Percentiles rank a stretch among this genome's conserved stretches.
These are phyloP conservation scores for Neofusicoccum sp. DNA, from an alignment of 2,329 filamentous ascomycete genomes.

Conservation along the genomic window DNA sequence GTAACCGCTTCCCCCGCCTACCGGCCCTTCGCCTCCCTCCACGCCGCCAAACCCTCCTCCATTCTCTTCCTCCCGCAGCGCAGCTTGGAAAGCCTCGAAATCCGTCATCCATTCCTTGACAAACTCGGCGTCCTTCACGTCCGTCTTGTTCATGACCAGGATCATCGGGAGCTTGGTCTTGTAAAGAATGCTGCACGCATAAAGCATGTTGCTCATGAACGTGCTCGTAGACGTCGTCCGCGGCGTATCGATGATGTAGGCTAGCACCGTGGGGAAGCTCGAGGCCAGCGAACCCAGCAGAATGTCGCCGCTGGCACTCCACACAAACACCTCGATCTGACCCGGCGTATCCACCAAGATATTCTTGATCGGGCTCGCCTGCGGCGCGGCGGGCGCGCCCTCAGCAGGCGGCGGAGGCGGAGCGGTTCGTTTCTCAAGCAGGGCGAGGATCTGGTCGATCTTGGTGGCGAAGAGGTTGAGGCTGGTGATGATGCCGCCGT, in stretches of 20 bases:
- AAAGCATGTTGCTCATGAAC: conserved; percentile 99
- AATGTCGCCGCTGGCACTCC: conserved; percentile 94
- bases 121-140: conserved; percentile 86
- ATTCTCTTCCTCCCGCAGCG: conserved; percentile 76
- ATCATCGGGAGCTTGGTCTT: conserved; percentile 63
- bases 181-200: conserved; percentile 98
- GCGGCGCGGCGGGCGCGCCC: conserved; percentile 32
- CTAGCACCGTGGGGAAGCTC: conserved; percentile 93
- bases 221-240: conserved; percentile 89
- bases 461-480: conserved; percentile 97
- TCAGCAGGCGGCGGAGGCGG: conserved; percentile 42
- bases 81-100: conserved; percentile 91
- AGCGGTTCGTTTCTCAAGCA: conserved; percentile 83
- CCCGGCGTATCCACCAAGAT: conserved; percentile 94
- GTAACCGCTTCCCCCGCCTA: conserved; percentile 77
- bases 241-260: conserved; percentile 96
- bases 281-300: conserved; percentile 89
- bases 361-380: conserved; percentile 60
- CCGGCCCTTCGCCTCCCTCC: conserved; percentile 54
- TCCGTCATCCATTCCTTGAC: conserved; percentile 99
- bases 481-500: conserved; percentile 93
- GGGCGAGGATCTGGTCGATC: conserved; percentile 86
- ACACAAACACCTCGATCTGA: conserved; percentile 98
- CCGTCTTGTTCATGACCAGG: conserved; percentile 97
- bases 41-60: conserved; percentile 71